A percentile compares a stretch with the other conserved stretches of the same genome.
Conservation (phyloP, 1,139 yeast species). For the Williopsis jadinii region DNA sequence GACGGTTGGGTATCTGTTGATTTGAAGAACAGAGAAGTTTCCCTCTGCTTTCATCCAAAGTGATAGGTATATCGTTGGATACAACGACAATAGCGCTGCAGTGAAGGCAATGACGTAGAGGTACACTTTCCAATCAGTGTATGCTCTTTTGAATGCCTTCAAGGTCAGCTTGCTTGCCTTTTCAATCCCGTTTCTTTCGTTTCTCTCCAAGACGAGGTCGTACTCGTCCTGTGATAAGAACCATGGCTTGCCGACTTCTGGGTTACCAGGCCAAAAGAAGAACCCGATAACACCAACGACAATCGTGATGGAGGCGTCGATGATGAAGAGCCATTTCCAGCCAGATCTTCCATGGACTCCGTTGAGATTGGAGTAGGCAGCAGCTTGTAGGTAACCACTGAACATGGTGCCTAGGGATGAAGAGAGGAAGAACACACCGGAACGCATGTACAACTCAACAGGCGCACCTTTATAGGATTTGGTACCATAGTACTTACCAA, state of each 20-base stretch:
- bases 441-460: conserved; percentile 11
- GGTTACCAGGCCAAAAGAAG: conserved; percentile 38
- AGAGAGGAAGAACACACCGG: conserved; percentile 49
- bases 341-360: conserved; percentile 43
- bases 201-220: neutral
- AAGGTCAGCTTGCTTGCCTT: neutral
- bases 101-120: too few species aligned
- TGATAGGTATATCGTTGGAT: too few species aligned
- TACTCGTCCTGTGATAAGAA: neutral
- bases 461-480: conserved; percentile 34
- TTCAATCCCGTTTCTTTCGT: neutral
- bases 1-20: too few species aligned
- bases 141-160: neutral
- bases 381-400: conserved; percentile 52
- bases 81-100: too few species aligned
- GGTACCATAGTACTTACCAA: too few species aligned
- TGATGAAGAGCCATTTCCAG: conserved; percentile 67
- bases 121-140: too few species aligned
- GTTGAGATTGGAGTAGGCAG: conserved; percentile 27
- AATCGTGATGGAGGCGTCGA: conserved; percentile 50
- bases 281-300: conserved; percentile 30
- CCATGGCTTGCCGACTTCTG: conserved; percentile 30
- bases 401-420: conserved; percentile 51
- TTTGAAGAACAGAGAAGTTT: too few species aligned
- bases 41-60: too few species aligned